Evolutionary conservation across 1,284 basidiomycete genomes (phyloP).

Genomic region (Grifola frondosa): DNA sequence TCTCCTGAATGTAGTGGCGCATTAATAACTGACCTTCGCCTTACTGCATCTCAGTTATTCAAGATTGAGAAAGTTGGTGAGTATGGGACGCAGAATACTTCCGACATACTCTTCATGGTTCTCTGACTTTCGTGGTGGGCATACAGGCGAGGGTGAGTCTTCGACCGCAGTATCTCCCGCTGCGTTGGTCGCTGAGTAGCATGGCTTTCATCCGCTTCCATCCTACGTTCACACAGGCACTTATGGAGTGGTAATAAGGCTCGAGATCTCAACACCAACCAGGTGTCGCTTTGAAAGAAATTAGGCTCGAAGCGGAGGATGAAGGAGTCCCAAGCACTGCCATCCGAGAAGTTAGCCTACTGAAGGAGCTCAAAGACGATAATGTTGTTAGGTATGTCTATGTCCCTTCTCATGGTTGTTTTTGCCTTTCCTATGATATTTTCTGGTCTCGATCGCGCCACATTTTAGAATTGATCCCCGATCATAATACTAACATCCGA

Average conservation of each 20-base stretch:
- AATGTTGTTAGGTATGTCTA: slow-evolving; percentile 83
- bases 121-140: neutral
- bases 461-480: slow-evolving; percentile 7
- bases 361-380: slow-evolving; percentile 96
- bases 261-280: slow-evolving; percentile 69
- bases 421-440: neutral
- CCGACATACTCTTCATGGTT: neutral
- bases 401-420: neutral
- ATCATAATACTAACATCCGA: slow-evolving; percentile 5
- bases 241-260: slow-evolving; percentile 99
- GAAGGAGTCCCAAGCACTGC: slow-evolving; percentile 98
- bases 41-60: slow-evolving; percentile 32
- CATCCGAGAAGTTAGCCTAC: slow-evolving; percentile 94
- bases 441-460: slow-evolving; percentile 10
- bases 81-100: slow-evolving; percentile 6
- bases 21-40: slow-evolving; percentile 8
- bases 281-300: slow-evolving; percentile 95
- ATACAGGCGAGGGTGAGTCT: slow-evolving; percentile 32
- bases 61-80: slow-evolving; percentile 43
- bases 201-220: neutral
- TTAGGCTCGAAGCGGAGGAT: slow-evolving; percentile 96
- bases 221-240: slow-evolving; percentile 67
- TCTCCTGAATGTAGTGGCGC: slow-evolving; percentile 13
- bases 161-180: slow-evolving; percentile 5
- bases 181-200: neutral